Evolutionary conservation across 2,329 filamentous ascomycete genomes (phyloP).

Genomic region (Cryoendolithus antarcticus): DNA sequence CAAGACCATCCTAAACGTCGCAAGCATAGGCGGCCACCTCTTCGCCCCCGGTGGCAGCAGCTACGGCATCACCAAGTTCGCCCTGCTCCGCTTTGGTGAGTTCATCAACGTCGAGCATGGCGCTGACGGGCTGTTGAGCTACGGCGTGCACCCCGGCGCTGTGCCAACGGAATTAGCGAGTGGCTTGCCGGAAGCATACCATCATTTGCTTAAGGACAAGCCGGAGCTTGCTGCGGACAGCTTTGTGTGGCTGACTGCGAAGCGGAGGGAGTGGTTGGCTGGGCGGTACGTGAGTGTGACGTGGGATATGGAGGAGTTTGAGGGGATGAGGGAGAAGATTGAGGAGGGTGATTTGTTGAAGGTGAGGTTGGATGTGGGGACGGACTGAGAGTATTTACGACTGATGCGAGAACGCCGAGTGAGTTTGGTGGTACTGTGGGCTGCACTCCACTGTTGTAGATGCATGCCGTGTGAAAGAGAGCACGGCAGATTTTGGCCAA

Average conservation of each 20-base stretch:
- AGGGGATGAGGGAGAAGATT: conserved; percentile 23
- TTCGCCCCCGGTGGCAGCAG: conserved; percentile 20
- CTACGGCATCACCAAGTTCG: conserved; percentile 38
- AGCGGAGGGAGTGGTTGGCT: conserved; percentile 27
- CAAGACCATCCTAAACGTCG: conserved; percentile 33
- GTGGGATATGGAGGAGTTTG: conserved; percentile 29
- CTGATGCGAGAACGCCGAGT: neutral
- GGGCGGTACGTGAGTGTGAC: conserved; percentile 26
- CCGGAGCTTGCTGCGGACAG: conserved; percentile 21
- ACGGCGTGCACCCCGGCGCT: conserved; percentile 35
- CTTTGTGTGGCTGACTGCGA: conserved; percentile 22
- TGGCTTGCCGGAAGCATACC: conserved; percentile 23
- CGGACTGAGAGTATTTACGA: conserved; percentile 2
- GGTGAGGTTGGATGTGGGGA: conserved; percentile 14
- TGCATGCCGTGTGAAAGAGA: too few relatives aligned
- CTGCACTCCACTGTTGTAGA: too few relatives aligned
- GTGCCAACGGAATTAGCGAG: conserved; percentile 32
- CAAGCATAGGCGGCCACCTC: conserved; percentile 29
- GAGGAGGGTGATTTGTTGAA: conserved; percentile 26
- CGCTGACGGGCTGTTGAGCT: conserved; percentile 30
- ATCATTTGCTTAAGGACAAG: conserved; percentile 16
- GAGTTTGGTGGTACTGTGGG: too few relatives aligned
- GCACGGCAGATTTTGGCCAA: too few relatives aligned
- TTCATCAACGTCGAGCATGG: conserved; percentile 33
- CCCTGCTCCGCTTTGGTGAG: conserved; percentile 34